Base-by-base conservation (phyloP, 2,329 filamentous ascomycete genomes). In the Phialemoniopsis sp. region DNA sequence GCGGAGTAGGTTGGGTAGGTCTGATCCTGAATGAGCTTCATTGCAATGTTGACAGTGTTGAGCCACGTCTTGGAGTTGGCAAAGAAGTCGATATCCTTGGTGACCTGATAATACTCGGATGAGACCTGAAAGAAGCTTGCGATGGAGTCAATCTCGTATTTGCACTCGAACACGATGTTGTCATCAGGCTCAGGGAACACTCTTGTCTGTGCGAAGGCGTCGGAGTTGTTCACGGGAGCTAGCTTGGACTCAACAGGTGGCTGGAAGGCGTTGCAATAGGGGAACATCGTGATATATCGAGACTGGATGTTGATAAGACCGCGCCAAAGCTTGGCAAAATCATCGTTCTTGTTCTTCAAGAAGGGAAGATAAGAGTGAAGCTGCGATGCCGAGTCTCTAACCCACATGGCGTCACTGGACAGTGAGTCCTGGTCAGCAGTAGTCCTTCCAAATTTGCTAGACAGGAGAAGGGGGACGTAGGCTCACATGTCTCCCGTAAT, bases 231-330 rank as follows among this genome's bases (percentile, higher is more conserved):
- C n/a, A n/a, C n/a, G n/a, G n/a, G n/a, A n/a, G 30, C 30, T 12
- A 36, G 16, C 1, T 34, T 32, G 37, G 85, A 89, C 37, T 88
- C 86, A 3, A 79, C 73, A 0, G 89, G 89, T 3, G 89, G 88
- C 57, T 95, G 89, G 63, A 95, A 95, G 12, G 87, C 85, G 58
- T 95, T 93, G 71, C 89, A 95, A 61, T 93, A 93, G 0, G 89
- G 89, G 13, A 75, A 77, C 21, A 73, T 72, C 38, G 78, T 67
- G 37, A 88, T 71, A 56, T 86, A 87, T 32, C 83, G 70, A 16
- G 82, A 70, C 55, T 88, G 84, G 5, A 85, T 67, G 54, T 88
- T 87, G 56, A 89, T 84, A 3, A 84, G 73, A 1, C 84, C 84
- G 13, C 83, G 73, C 60, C 82, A 87, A 1, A 88, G 64, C 15